Evolutionary conservation across 179 eudicot species (phyloP), one percentile per base, ranked within the genome.

Genomic region (Pouteria campechiana): DNA sequence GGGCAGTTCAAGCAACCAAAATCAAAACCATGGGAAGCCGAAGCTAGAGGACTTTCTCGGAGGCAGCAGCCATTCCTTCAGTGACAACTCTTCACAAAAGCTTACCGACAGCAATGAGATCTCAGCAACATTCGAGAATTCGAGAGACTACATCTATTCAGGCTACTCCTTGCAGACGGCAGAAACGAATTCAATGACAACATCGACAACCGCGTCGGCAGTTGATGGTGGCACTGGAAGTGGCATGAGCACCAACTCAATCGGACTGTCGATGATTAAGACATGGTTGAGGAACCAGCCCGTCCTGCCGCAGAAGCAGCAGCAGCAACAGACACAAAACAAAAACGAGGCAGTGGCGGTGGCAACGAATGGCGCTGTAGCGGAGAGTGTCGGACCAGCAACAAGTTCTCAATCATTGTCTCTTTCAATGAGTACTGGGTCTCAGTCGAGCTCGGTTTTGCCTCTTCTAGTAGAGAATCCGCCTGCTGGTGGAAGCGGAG

Each of bases 181-280:
- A 2, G 55, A 54, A 18, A 11, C 60, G 3, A n/a, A 16, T 12
- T 24, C 32, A 0, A 21, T n/a, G n/a, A n/a, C n/a, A n/a, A n/a
- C n/a, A n/a, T n/a, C n/a, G n/a, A n/a, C n/a, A n/a, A n/a, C n/a
- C n/a, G n/a, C n/a, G n/a, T n/a, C n/a, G n/a, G n/a, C n/a, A n/a
- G n/a, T n/a, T n/a, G n/a, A n/a, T n/a, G n/a, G n/a, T n/a, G n/a
- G n/a, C n/a, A n/a, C n/a, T n/a, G n/a, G n/a, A n/a, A n/a, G n/a
- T n/a, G n/a, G n/a, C n/a, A 17, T 14, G 39, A 14, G 13, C 37
- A 60, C 39, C 20, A 55, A 15, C n/a, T 50, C 44, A 21, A 57
- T 73, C 41, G 80, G 80, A 12, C 75, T 82, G 6, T 83, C 94
- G 7, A 83, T 76, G 94, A 83, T 83, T 57, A 83, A 79, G 67